Evolutionary conservation across 1,139 yeast species (phyloP).

Genomic region (Suhomyces panamericanus): DNA sequence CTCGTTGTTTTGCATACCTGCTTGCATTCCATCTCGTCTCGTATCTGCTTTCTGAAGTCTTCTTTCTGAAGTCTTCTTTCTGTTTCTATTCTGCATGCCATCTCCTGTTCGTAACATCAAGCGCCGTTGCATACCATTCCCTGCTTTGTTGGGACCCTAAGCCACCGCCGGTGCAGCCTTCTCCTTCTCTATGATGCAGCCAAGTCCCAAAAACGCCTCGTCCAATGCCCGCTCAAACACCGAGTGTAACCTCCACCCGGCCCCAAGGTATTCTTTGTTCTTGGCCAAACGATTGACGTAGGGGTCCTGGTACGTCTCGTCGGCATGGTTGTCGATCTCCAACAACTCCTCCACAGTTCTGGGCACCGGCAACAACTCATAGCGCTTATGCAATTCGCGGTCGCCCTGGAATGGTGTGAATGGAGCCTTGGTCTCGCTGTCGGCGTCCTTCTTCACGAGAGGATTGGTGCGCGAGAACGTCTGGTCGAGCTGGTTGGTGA

Average conservation of each 20-base stretch:
- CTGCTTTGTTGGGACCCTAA: neutral
- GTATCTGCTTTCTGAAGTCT: no score
- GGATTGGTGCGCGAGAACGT: conserved; percentile 34
- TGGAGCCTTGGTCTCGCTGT: conserved; percentile 47
- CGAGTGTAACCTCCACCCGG: conserved; percentile 75
- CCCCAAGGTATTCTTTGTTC: conserved; percentile 73
- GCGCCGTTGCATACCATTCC: neutral
- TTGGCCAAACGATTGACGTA: conserved; percentile 54
- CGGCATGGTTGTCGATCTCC: conserved; percentile 53
- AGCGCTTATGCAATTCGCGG: conserved; percentile 52
- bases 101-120: no score
- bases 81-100: no score
- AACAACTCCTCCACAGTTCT: conserved; percentile 34
- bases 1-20: no score
- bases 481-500: conserved; percentile 52
- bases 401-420: conserved; percentile 96
- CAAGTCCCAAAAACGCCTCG: conserved; percentile 88
- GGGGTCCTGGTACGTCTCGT: conserved; percentile 49
- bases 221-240: conserved; percentile 78
- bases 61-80: no score
- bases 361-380: conserved; percentile 31
- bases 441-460: conserved; percentile 25
- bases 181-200: conserved; percentile 74
- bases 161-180: conserved; percentile 28
- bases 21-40: no score